Evolutionary conservation across 2,329 filamentous ascomycete genomes (phyloP), one percentile per base, ranked within the genome.

Genomic region (Grosmannia clavigera): DNA sequence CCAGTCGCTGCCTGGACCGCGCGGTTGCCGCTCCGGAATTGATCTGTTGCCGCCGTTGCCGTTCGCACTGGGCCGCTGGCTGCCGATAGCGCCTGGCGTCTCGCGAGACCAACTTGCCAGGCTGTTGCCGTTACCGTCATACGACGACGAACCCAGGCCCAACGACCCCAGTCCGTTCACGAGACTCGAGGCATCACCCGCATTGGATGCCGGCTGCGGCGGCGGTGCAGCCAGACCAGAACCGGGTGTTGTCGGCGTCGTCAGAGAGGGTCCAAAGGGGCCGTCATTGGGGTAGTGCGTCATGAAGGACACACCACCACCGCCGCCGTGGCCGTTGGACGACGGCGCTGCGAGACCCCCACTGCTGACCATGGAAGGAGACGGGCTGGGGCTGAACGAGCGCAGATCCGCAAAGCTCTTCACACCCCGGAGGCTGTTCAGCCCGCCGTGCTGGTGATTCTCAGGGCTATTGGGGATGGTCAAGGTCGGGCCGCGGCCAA

Each of bases 361-460:
- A 31, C 75, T 72, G 58, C 66, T 64, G 38, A 63, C 61, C 22
- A 90, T 90, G 14, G 94, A 96, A 9, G 87, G 86, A 3, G 89
- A 92, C 6, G 94, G 92, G 66, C 92, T 97, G 12, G 92, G 92
- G 19, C 92, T 96, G 74, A 95, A 96, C 1, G 92, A 95, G 65
- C 92, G 88, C 64, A 99, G 77, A 70, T 99, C 94, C 43, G 92
- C 94, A 71, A 96, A 96, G 57, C 92, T 97, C 78, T 97, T 97
- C 63, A 92, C 94, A 33, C 90, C 90, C 52, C 94, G 87, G 43
- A 99, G 82, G 68, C 92, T 92, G 70, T 90, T 87, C 55, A 88
- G 83, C 38, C 85, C 85, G 33, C 85, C 85, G 33, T 76, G 77
- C 61, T 71, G 73, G 62, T 71, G 74, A 22, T 74, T 76, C 55